Evolutionary conservation across 179 eudicot species (phyloP).

Genomic region (Pouteria campechiana): DNA sequence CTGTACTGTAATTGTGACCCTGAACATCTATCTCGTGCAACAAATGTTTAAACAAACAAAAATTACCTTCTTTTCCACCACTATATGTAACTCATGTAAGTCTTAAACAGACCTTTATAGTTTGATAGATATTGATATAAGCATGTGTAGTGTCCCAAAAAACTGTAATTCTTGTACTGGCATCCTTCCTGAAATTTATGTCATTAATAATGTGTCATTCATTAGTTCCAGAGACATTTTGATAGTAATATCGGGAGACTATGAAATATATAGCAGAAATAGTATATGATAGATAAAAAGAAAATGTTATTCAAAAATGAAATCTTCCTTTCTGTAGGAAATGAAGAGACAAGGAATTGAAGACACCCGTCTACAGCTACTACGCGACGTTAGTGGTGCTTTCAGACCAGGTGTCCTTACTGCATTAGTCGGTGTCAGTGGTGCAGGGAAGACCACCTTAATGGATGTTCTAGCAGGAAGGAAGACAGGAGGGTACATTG

Average conservation of each 20-base stretch:
- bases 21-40: neutral
- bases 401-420: conserved; percentile 76
- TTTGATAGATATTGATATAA: too few species aligned
- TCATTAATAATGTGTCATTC: too few species aligned
- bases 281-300: neutral
- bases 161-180: too few species aligned
- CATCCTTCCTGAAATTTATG: too few species aligned
- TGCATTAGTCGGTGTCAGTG: conserved; percentile 82
- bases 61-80: too few species aligned
- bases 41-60: too few species aligned
- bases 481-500: conserved; percentile 64
- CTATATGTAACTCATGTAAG: too few species aligned
- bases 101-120: too few species aligned
- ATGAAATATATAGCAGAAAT: too few species aligned
- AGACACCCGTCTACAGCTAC: conserved; percentile 50
- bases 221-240: too few species aligned
- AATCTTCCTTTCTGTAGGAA: conserved; percentile 23
- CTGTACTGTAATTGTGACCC: neutral
- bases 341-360: conserved; percentile 53
- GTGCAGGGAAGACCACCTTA: conserved; percentile 83
- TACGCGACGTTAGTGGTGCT: conserved; percentile 72
- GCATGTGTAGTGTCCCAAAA: too few species aligned
- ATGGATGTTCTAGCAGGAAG: conserved; percentile 87
- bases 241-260: too few species aligned
- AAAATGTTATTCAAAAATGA: neutral